Conservation (phyloP, 352 stramenopile genomes). For the Phytophthora fragariae region DNA sequence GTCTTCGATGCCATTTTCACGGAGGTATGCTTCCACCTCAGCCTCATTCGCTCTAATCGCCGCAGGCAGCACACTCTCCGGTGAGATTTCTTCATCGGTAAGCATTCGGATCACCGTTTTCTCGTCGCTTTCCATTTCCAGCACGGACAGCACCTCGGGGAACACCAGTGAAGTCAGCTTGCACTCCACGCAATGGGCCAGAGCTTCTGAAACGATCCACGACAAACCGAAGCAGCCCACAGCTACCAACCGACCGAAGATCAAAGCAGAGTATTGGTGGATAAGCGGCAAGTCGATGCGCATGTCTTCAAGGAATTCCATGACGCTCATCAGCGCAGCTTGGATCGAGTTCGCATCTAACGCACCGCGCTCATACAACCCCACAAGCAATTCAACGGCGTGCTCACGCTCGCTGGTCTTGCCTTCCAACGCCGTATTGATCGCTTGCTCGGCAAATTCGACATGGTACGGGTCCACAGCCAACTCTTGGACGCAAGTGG, state of each 20-base stretch:
- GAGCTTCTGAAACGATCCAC: constrained; percentile 75
- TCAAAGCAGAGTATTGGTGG: constrained; percentile 77
- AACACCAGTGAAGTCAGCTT: constrained; percentile 77
- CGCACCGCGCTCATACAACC: constrained; percentile 71
- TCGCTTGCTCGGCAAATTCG: constrained; percentile 76
- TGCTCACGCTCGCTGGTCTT: constrained; percentile 75
- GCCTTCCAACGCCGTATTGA: constrained; percentile 78
- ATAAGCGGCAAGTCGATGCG: constrained; percentile 88
- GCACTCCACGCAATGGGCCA: constrained; percentile 65
- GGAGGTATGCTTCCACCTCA: constrained; percentile 65
- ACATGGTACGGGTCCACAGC: constrained; percentile 54
- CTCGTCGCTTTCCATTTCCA: constrained; percentile 75
- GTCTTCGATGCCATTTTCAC: constrained; percentile 65
- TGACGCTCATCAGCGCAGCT: constrained; percentile 64
- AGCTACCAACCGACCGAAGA: constrained; percentile 80
- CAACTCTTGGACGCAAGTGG: constrained; percentile 75
- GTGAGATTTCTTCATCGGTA: constrained; percentile 78
- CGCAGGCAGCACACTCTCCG: constrained; percentile 57
- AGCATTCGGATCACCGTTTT: constrained; percentile 79
- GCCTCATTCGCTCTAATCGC: constrained; percentile 49
- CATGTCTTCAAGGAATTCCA: constrained; percentile 89
- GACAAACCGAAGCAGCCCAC: constrained; percentile 85
- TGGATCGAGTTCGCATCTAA: constrained; percentile 83
- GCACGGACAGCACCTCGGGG: constrained; percentile 73
- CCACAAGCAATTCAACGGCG: constrained; percentile 79